Base-by-base conservation (phyloP, 805 yeast species). In the Wickerhamomyces queroliae region DNA sequence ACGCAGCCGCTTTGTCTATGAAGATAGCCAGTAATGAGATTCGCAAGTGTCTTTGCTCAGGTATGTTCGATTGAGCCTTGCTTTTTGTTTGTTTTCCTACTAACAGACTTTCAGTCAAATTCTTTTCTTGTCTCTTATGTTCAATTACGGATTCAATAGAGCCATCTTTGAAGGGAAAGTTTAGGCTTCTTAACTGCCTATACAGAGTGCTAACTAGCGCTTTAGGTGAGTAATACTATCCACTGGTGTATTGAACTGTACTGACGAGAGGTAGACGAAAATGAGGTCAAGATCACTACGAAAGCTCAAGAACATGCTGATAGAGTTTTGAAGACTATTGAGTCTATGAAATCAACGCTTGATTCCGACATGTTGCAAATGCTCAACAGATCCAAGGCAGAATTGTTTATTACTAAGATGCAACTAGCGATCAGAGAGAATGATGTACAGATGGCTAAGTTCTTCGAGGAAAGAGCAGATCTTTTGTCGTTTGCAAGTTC, bases 361-460 rank as follows among this genome's bases (percentile, higher is more conserved):
- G 46, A 43, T 8, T 34, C 42, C 7, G 33, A 29, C 0, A 38
- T 43, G 16, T 9, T 30, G 4, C 23, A 18, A 12, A 49, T 48
- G 21, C 53, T 53, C 34, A 38, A 39, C 17, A 50, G 41, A 20
- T 34, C 52, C 10, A 53, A 43, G 32, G 37, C 56, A 2, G 67
- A 67, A 30, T 50, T 58, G 24, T 56, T 49, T 31, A 28, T 64
- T 3, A 38, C 56, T 18, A 60, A 61, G 39, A 61, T 63, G 49
- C 67, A 62, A 39, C 31, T 50, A 3, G 43, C 62, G 0, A 33
- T 66, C 5, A 34, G 45, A 7, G 55, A 53, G n/a, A 56, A 52
- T 3, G 68, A 69, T 41, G 43, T 54, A 6, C 55, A 60, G 31
- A 53, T 58, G 45, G 70, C 71, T 1, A 59, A 52, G 31, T 49